Evolutionary conservation across 306 rosid genomes (phyloP).

Genomic region (Canavalia ensiformis): DNA sequence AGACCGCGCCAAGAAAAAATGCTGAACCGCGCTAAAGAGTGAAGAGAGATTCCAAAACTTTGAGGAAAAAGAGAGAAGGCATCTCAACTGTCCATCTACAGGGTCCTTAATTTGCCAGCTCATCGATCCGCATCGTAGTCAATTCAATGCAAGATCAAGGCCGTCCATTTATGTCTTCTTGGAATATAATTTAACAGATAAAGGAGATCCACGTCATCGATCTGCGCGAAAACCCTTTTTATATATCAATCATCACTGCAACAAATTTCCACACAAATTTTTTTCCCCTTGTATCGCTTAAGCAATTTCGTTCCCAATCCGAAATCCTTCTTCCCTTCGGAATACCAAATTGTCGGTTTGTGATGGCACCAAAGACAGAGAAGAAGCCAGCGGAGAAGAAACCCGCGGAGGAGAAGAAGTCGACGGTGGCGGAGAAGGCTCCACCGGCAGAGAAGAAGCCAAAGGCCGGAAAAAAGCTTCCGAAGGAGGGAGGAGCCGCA

Average conservation of each 20-base stretch:
- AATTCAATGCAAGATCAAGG: background rate
- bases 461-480: slow-evolving; percentile 83
- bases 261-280: too few species aligned
- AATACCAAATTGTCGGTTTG: background rate
- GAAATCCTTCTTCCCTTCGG: slow-evolving; percentile 26
- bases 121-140: background rate
- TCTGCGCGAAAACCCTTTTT: background rate
- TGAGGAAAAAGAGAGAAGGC: background rate
- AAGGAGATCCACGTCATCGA: background rate
- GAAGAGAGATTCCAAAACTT: background rate
- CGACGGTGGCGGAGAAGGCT: slow-evolving; percentile 68
- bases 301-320: background rate
- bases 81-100: background rate
- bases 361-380: slow-evolving; percentile 74
- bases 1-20: too few species aligned
- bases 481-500: slow-evolving; percentile 66
- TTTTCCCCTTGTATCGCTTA: too few species aligned
- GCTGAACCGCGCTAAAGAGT: background rate
- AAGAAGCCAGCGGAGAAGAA: slow-evolving; percentile 76
- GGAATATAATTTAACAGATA: background rate
- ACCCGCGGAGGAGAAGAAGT: slow-evolving; percentile 74
- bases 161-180: background rate
- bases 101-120: background rate
- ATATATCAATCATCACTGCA: too few species aligned
- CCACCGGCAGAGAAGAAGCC: slow-evolving; percentile 85